phyloP scores from a whole-genome alignment of 169 alveolate species.

The Hammondia hammondi region DNA sequence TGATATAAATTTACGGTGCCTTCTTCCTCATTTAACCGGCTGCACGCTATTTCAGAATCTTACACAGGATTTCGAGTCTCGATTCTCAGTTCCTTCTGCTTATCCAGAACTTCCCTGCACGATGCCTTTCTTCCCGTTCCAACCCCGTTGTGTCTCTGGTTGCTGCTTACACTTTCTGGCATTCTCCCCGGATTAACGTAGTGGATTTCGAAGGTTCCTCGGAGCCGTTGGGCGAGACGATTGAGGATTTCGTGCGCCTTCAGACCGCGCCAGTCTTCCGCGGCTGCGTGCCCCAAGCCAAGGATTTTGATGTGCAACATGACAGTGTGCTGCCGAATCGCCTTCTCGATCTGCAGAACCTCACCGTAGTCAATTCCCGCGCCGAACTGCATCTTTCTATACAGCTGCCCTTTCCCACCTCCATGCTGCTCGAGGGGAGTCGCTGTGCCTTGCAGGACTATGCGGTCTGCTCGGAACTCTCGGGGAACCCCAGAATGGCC shows the following conservation, averaged over 20 bases:
- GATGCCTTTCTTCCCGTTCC: background rate
- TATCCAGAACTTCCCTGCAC: no score
- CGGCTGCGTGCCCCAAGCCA: slow-evolving; percentile 20
- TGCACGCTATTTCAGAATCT: no score
- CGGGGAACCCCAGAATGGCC: slow-evolving; percentile 38
- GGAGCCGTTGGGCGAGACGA: slow-evolving; percentile 1
- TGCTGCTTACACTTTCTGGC: background rate
- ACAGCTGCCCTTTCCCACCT: slow-evolving; percentile 30
- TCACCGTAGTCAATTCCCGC: slow-evolving; percentile 19
- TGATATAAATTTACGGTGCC: no score
- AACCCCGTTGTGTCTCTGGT: background rate
- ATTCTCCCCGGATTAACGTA: slow-evolving; percentile 13
- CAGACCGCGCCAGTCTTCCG: slow-evolving; percentile 38
- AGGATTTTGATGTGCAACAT: slow-evolving; percentile 20
- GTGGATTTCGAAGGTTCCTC: slow-evolving; percentile 38
- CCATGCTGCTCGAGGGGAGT: background rate
- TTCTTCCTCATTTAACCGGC: no score
- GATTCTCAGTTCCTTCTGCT: no score
- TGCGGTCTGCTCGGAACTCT: background rate
- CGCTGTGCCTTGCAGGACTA: slow-evolving; percentile 19
- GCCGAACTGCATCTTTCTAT: slow-evolving; percentile 25
- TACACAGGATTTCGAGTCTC: no score
- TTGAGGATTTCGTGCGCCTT: slow-evolving; percentile 40
- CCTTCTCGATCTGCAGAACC: slow-evolving; percentile 12
- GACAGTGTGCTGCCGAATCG: slow-evolving; percentile 10